Percentiles rank a stretch among this genome's conserved stretches.
These are phyloP conservation scores for Calophaca sinica DNA, from an alignment of 306 rosid genomes.

Conservation along the genomic window DNA sequence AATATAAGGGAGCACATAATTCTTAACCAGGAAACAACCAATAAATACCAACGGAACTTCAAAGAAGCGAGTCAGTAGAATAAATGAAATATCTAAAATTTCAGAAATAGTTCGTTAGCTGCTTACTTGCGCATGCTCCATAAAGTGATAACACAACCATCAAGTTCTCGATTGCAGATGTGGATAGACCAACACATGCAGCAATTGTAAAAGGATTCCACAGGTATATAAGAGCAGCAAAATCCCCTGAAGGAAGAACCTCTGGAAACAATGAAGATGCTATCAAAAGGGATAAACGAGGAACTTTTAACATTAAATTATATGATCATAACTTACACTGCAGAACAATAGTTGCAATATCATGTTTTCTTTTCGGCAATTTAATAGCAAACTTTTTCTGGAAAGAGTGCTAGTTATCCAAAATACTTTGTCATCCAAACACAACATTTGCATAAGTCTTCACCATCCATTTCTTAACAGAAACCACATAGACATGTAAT, in stretches of 20 bases:
- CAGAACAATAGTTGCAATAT: constrained; percentile 27
- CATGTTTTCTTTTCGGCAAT: neutral
- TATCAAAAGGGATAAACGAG: constrained; percentile 30
- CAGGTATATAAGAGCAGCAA: constrained; percentile 58
- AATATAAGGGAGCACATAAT: constrained; percentile 1
- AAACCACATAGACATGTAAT: constrained; percentile 17
- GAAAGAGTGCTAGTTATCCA: neutral
- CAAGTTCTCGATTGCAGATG: constrained; percentile 60
- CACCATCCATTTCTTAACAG: constrained; percentile 26
- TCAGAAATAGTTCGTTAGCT: constrained; percentile 29
- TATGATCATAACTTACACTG: constrained; percentile 22
- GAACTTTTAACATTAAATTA: constrained; percentile 8
- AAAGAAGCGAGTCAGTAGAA: neutral
- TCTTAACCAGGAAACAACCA: constrained; percentile 30
- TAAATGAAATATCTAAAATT: constrained; percentile 33
- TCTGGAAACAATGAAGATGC: constrained; percentile 49
- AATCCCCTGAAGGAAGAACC: constrained; percentile 55
- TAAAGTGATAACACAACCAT: constrained; percentile 55
- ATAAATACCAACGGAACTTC: constrained; percentile 15
- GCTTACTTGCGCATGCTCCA: constrained; percentile 61
- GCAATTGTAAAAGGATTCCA: constrained; percentile 63
- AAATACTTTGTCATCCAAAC: neutral
- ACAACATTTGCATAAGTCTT: neutral
- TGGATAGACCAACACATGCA: constrained; percentile 63
- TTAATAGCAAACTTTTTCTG: constrained; percentile 1